Evolutionary conservation across 2,329 filamentous ascomycete genomes (phyloP), one percentile per base, ranked within the genome.

Genomic region (Aspergillus clavatus): DNA sequence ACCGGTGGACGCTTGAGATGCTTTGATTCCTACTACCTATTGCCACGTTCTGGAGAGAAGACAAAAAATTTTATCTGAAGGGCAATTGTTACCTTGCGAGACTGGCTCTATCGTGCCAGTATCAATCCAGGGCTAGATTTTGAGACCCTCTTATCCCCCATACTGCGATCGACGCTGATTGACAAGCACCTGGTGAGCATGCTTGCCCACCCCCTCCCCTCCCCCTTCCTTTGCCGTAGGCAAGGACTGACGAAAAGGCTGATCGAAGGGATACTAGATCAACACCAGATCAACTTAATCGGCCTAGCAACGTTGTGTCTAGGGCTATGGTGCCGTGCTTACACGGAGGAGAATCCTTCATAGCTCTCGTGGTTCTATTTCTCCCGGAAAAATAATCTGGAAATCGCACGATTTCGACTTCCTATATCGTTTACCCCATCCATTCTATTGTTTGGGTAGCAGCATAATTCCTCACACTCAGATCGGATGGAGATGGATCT

Each of bases 401-500:
- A n/a, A n/a, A n/a, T n/a, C n/a, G n/a, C n/a, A n/a, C n/a, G n/a
- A n/a, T n/a, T n/a, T n/a, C n/a, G n/a, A n/a, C n/a, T n/a, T n/a
- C n/a, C n/a, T n/a, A n/a, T n/a, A n/a, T n/a, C n/a, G n/a, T n/a
- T n/a, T n/a, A n/a, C n/a, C n/a, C n/a, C n/a, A n/a, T n/a, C n/a
- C n/a, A n/a, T n/a, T n/a, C n/a, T n/a, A 21, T 16, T 35, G 19
- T 35, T 5, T 7, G 19, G n/a, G n/a, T n/a, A n/a, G n/a, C 31
- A 35, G 8, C 14, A 35, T 8, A 8, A 10, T 11, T 16, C 42
- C 36, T 16, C n/a, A 31, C 24, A 28, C 14, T 6, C 24, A 40
- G 45, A 35, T 46, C 49, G 45, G 43, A 54, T 54, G 53, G 48
- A 51, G 42, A 70, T 71, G 68, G 65, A 70, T 55, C 61, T 69